Evolutionary conservation across 2,329 filamentous ascomycete genomes (phyloP).

Genomic region (Hypoxylon sp.): DNA sequence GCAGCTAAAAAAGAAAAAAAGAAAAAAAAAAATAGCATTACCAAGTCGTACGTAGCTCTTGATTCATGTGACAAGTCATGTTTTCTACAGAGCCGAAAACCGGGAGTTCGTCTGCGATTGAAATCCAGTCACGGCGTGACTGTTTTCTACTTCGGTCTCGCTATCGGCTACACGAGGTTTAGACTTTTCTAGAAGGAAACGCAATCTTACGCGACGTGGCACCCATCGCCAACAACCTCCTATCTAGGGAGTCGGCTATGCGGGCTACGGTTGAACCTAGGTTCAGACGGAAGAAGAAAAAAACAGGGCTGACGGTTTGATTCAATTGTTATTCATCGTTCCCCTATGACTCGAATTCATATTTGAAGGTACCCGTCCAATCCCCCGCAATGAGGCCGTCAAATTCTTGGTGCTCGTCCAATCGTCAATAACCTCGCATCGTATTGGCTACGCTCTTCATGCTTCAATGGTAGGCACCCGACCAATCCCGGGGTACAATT

Average conservation of each 20-base stretch:
- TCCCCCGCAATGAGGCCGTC: slow-evolving; percentile 28
- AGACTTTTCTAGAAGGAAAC: slow-evolving; percentile 1
- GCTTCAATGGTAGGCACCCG: slow-evolving; percentile 13
- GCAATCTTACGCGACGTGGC: neutral
- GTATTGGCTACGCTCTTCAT: slow-evolving; percentile 28
- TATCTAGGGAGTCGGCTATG: slow-evolving; percentile 4
- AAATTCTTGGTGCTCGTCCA: slow-evolving; percentile 22
- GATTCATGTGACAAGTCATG: slow-evolving; percentile 2
- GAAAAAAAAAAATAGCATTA: neutral
- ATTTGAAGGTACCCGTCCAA: slow-evolving; percentile 1
- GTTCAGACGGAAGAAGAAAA: slow-evolving; percentile 5
- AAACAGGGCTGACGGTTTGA: slow-evolving; percentile 3
- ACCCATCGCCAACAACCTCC: slow-evolving; percentile 3
- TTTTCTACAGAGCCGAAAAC: neutral
- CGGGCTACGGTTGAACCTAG: slow-evolving; percentile 6
- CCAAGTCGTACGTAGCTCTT: neutral
- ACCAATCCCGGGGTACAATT: slow-evolving; percentile 28
- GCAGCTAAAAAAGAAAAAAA: neutral
- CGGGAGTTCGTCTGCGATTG: neutral
- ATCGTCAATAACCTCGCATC: slow-evolving; percentile 15
- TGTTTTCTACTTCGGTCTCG: neutral
- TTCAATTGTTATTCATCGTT: slow-evolving; percentile 3
- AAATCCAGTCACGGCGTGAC: neutral
- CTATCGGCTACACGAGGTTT: neutral
- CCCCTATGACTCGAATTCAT: slow-evolving; percentile 11